phyloP scores from a whole-genome alignment of 169 alveolate genomes.

The Ichthyophthirius multifiliis region DNA sequence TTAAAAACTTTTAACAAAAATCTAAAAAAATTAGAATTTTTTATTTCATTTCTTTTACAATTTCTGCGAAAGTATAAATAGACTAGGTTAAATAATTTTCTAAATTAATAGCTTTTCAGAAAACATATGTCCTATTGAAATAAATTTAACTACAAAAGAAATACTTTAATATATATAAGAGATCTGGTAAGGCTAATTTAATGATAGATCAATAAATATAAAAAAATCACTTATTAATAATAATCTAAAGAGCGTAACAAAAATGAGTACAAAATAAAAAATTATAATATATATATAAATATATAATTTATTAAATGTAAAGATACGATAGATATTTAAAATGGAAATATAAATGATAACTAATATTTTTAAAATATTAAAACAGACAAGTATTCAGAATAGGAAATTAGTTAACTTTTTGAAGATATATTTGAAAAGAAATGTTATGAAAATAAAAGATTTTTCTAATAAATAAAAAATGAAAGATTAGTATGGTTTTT shows the following conservation, averaged over 20 bases:
- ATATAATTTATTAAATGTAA: background rate
- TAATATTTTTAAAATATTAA: background rate
- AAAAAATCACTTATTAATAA: background rate
- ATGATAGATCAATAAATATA: background rate
- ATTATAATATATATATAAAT: background rate
- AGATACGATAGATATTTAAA: background rate
- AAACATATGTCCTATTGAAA: background rate
- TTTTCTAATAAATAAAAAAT: background rate
- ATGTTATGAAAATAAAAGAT: background rate
- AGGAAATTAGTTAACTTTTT: background rate
- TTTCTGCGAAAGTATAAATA: background rate
- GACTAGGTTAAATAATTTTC: background rate
- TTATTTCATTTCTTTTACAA: background rate
- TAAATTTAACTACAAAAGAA: background rate
- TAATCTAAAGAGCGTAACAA: background rate
- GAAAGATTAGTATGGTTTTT: constrained; percentile 2
- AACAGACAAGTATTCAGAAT: background rate
- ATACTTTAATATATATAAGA: background rate
- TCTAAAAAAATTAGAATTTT: background rate
- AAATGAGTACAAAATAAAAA: background rate
- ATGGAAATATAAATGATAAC: background rate
- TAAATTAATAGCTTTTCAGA: background rate
- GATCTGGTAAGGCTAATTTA: background rate
- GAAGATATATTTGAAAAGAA: background rate
- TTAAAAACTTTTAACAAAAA: background rate